These are phyloP conservation scores for Nakazawaea sp. DNA, from an alignment of 805 yeast genomes.

Conservation along the genomic window DNA sequence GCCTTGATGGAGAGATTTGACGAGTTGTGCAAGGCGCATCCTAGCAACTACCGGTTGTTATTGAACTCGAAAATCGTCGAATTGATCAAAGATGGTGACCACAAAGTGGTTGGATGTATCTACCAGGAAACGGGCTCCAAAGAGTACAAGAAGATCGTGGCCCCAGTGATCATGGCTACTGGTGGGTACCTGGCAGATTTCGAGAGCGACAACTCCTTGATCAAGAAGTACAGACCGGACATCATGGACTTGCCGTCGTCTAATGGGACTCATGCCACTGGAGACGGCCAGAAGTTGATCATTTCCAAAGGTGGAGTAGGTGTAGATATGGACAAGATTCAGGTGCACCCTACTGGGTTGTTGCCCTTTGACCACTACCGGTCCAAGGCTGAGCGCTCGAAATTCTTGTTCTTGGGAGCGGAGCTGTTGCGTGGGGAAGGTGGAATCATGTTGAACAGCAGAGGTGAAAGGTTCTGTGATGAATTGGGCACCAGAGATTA, in stretches of 20 bases:
- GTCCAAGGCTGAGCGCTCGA: conserved; percentile 29
- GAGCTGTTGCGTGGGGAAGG: conserved; percentile 65
- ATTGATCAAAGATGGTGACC: conserved; percentile 19
- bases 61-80: conserved; percentile 32
- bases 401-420: conserved; percentile 55
- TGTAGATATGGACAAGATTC: conserved; percentile 60
- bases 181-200: conserved; percentile 68
- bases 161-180: conserved; percentile 57
- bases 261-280: conserved; percentile 55
- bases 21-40: conserved; percentile 33
- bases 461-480: conserved; percentile 52
- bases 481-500: conserved; percentile 56
- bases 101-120: conserved; percentile 19
- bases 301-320: conserved; percentile 39
- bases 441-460: conserved; percentile 45
- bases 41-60: conserved; percentile 26
- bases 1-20: conserved; percentile 44
- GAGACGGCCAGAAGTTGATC: conserved; percentile 55
- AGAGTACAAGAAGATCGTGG: conserved; percentile 23
- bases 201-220: conserved; percentile 35
- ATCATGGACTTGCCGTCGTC: conserved; percentile 50
- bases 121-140: conserved; percentile 24
- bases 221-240: conserved; percentile 53
- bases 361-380: conserved; percentile 39
- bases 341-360: conserved; percentile 64